Conservation (phyloP, 805 yeast genomes). For the Pichia californica region DNA sequence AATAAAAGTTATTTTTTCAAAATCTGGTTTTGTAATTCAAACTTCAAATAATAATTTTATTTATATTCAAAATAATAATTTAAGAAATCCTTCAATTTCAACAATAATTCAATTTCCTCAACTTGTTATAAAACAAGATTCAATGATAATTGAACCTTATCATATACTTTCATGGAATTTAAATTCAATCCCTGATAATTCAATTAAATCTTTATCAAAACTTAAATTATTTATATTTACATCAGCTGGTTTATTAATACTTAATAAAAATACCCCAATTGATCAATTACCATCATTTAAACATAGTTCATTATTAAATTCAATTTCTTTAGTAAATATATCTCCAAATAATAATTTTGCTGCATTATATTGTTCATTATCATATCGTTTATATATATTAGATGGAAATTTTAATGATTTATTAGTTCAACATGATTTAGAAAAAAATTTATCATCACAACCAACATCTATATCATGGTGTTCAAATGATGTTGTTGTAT, state of each 20-base stretch:
- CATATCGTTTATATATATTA: slow-evolving; percentile 2
- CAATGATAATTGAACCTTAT: slow-evolving; percentile 27
- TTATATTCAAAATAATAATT: slow-evolving; percentile 27
- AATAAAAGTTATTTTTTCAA: slow-evolving; percentile 30
- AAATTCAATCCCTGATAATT: not conserved
- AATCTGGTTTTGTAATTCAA: slow-evolving; percentile 39
- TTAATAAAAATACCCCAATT: not conserved
- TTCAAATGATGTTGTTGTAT: slow-evolving; percentile 72
- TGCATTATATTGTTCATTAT: slow-evolving; percentile 1
- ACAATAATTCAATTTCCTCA: not conserved
- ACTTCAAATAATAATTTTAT: slow-evolving; percentile 37
- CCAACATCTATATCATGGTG: slow-evolving; percentile 60
- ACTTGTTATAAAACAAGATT: slow-evolving; percentile 17
- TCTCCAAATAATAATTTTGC: slow-evolving; percentile 9
- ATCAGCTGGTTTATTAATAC: slow-evolving; percentile 3
- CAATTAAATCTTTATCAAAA: not conserved
- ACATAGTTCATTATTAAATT: not conserved
- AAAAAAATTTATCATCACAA: too few species aligned
- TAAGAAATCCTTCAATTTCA: not conserved
- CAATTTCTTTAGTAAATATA: slow-evolving; percentile 2
- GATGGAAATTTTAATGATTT: slow-evolving; percentile 1
- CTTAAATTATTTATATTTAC: slow-evolving; percentile 1
- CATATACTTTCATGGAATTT: slow-evolving; percentile 3
- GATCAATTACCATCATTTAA: not conserved
- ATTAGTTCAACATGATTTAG: slow-evolving; percentile 3